Conservation (phyloP, 129 eudicot species). For the Flaveria robusta region DNA sequence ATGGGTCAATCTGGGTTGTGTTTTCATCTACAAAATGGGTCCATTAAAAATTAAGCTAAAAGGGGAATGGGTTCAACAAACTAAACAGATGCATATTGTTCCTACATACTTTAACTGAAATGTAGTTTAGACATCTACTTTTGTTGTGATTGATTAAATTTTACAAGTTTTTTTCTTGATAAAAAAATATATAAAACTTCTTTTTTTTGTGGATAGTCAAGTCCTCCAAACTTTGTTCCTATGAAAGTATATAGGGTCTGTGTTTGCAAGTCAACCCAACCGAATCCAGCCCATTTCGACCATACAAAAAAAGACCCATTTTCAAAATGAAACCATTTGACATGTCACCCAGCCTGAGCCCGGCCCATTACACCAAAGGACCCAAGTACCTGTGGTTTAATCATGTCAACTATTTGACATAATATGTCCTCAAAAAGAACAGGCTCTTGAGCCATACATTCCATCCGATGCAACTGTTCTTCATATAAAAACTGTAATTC, state of each 20-base stretch:
- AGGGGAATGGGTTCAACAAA: neutral
- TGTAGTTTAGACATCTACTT: neutral
- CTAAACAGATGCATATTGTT: neutral
- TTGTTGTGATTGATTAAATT: neutral
- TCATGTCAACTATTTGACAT: conserved; percentile 65
- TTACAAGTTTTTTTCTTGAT: neutral
- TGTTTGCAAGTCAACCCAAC: conserved; percentile 1
- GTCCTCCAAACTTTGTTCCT: neutral
- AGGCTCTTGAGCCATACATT: conserved; percentile 70
- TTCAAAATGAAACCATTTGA: neutral
- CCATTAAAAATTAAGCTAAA: neutral
- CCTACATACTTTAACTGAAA: too few species aligned
- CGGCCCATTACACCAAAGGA: neutral
- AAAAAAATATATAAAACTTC: neutral
- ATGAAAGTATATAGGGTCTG: neutral
- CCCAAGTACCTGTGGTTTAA: conserved; percentile 50
- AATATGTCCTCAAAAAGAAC: conserved; percentile 61
- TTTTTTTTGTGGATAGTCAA: neutral
- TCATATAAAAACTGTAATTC: conserved; percentile 64
- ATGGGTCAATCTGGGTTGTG: conserved; percentile 1
- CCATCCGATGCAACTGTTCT: conserved; percentile 69
- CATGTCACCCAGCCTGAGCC: neutral
- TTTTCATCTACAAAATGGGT: neutral
- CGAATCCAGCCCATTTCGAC: neutral
- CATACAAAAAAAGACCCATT: neutral